Evolutionary conservation across 2,329 filamentous ascomycete genomes (phyloP), one percentile per base, ranked within the genome.

Genomic region (Colletotrichum cuscutae): DNA sequence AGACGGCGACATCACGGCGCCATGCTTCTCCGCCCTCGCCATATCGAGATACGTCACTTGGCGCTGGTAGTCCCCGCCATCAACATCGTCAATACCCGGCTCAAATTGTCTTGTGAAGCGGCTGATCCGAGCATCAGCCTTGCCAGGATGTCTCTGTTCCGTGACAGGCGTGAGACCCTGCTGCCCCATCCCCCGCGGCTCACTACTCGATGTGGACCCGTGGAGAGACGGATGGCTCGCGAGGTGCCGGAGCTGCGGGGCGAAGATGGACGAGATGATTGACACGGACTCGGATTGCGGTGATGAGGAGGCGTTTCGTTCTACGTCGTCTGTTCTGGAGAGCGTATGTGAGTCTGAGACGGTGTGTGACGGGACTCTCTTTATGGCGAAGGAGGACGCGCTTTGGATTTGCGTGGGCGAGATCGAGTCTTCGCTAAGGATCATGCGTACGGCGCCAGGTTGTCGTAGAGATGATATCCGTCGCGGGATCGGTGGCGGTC

Each of bases 181-280:
- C 49, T 53, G 32, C 6, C n/a, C 52, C 35, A 2, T 8, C 9
- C 19, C 12, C 19, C 5, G 24, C 22, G 49, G 24, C 1, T 22
- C 5, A 1, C 35, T 19, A 5, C 8, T 37, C 15, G 65, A 32
- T 32, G 12, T 1, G 11, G 67, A 59, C 0, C 62, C 59, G 15
- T 54, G 52, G 1, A 73, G 42, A 13, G 71, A 72, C 1, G 71
- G 56, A 7, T 71, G 61, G 9, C 71, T 73, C 8, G 71, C 71
- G 5, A 72, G 42, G n/a, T 73, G 71, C 30, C 71, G 46, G 12
- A 73, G n/a, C 5, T 62, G 52, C 2, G 71, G 64, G 26, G 68
- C 68, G 26, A 73, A 73, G n/a, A 73, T 59, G 28, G 68, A 72
- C 13, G 71, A 72, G 13, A 73, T 64, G 26, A 73, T 68, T 4